Percentiles rank a stretch among this genome's conserved stretches.
phyloP scores from a whole-genome alignment of 1,284 basidiomycete species.

The Cutaneotrichosporon cutaneum region DNA sequence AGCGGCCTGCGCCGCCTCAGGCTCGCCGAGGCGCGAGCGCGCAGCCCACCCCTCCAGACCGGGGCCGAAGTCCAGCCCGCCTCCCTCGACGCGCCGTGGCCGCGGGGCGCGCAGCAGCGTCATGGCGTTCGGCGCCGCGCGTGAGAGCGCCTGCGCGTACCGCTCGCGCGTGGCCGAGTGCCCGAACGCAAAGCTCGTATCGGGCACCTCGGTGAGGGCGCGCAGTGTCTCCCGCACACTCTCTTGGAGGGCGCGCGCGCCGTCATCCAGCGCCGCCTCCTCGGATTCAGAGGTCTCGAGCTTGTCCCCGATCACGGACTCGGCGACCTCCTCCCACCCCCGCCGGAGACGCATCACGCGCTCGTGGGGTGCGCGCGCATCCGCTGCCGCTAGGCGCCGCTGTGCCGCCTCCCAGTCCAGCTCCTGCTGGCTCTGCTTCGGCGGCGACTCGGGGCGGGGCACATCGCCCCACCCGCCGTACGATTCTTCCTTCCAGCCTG shows the following conservation, averaged over 20 bases:
- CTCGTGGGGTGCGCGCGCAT: slow-evolving; percentile 44
- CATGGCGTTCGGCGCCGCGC: slow-evolving; percentile 41
- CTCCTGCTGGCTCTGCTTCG: slow-evolving; percentile 21
- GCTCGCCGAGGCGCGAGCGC: slow-evolving; percentile 47
- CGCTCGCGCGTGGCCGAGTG: slow-evolving; percentile 35
- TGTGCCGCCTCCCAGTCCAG: slow-evolving; percentile 48
- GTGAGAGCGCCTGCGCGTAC: slow-evolving; percentile 39
- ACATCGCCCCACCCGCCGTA: slow-evolving; percentile 35
- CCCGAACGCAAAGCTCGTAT: slow-evolving; percentile 8
- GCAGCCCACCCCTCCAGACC: slow-evolving; percentile 37
- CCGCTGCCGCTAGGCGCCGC: slow-evolving; percentile 31
- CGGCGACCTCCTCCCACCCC: slow-evolving; percentile 44
- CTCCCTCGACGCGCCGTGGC: slow-evolving; percentile 9
- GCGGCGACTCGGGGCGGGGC: slow-evolving; percentile 3
- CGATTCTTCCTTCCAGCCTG: slow-evolving; percentile 1
- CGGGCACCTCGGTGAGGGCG: slow-evolving; percentile 5
- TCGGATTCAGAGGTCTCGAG: slow-evolving; percentile 30
- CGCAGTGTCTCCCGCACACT: slow-evolving; percentile 17
- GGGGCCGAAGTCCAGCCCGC: slow-evolving; percentile 14
- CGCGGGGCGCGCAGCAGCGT: slow-evolving; percentile 37
- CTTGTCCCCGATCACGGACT: slow-evolving; percentile 29
- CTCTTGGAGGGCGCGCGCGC: slow-evolving; percentile 27
- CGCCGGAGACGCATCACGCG: slow-evolving; percentile 36
- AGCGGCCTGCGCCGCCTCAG: slow-evolving; percentile 26
- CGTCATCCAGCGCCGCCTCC: slow-evolving; percentile 30